Conservation (phyloP, 2,329 filamentous ascomycete genomes). For the Periconia sp. region DNA sequence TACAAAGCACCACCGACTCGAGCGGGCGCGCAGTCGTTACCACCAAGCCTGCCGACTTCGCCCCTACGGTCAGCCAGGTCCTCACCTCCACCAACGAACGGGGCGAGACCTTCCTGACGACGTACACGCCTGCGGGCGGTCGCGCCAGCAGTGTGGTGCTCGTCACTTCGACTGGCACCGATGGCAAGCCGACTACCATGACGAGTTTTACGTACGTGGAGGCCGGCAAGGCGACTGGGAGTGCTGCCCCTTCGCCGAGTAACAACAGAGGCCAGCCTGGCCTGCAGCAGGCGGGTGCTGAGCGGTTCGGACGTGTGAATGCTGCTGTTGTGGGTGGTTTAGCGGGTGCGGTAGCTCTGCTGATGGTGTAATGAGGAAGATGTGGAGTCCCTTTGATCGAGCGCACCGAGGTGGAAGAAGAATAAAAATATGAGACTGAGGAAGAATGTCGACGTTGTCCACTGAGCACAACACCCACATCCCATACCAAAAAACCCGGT, state of each 20-base stretch:
- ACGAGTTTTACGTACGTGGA: constrained; percentile 50
- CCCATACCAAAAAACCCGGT: too few relatives aligned
- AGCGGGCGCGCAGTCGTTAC: constrained; percentile 41
- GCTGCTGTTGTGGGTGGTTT: too few relatives aligned
- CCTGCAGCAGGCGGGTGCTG: background rate
- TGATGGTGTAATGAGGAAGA: too few relatives aligned
- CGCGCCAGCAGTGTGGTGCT: constrained; percentile 44
- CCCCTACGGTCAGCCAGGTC: constrained; percentile 42
- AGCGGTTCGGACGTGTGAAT: too few relatives aligned
- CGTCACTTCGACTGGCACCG: constrained; percentile 33
- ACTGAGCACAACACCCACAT: too few relatives aligned
- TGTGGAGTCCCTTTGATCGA: too few relatives aligned
- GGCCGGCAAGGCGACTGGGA: constrained; percentile 23
- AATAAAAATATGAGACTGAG: too few relatives aligned
- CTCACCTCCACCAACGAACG: constrained; percentile 46
- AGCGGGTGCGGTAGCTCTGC: too few relatives aligned
- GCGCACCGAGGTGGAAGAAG: too few relatives aligned
- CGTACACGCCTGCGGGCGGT: constrained; percentile 49
- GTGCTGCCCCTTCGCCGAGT: background rate
- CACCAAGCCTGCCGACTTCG: constrained; percentile 35
- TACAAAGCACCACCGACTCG: constrained; percentile 43
- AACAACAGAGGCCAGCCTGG: background rate
- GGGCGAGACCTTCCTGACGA: constrained; percentile 48
- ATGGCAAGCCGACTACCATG: constrained; percentile 42
- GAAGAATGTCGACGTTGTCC: too few relatives aligned